Evolutionary conservation across 768 basidiomycete genomes (phyloP), one percentile per base, ranked within the genome.

Genomic region (Phylloporus sp.): DNA sequence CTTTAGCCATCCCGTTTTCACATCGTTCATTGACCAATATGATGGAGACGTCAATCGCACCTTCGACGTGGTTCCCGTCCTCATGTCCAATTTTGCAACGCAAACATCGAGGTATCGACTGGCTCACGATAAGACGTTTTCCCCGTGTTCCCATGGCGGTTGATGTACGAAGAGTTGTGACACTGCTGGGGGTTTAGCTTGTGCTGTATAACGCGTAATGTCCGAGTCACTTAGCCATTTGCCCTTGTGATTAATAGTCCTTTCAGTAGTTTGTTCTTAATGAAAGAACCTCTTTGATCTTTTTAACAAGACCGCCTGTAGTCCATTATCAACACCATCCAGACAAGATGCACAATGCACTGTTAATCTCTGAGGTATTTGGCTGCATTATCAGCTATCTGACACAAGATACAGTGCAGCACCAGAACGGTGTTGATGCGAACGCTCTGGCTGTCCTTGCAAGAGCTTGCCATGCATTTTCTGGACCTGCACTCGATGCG

Each of bases 401-500:
- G 8, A 24, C 23, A 27, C 13, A 26, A 42, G 40, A 26, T n/a
- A 42, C 13, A 16, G 36, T 11, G 18, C 36, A 7, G 36, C 18
- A 22, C 20, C 36, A 16, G 7, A 2, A 38, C 11, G 6, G n/a
- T 7, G 16, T n/a, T 38, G 7, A 20, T 38, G 1, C 35, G 36
- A 2, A 9, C 5, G 24, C 40, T 15, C 23, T 42, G 24, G 24
- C 40, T 15, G 40, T 24, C 40, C 40, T 42, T 16, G 40, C 40
- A n/a, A 42, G 40, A 27, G 27, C 40, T 26, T 42, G 40, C 7
- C 40, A 24, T 15, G 13, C 24, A 27, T 26, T 42, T 42, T 42
- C 40, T 6, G 40, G 27, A 16, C 40, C 26, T 22, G 59, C 59
- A 16, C 54, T 60, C n/a, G 47, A 57, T 20, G 44, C 42, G 15